phyloP scores from a whole-genome alignment of 1,139 yeast species.

The Nakaseomyces bracarensis region DNA sequence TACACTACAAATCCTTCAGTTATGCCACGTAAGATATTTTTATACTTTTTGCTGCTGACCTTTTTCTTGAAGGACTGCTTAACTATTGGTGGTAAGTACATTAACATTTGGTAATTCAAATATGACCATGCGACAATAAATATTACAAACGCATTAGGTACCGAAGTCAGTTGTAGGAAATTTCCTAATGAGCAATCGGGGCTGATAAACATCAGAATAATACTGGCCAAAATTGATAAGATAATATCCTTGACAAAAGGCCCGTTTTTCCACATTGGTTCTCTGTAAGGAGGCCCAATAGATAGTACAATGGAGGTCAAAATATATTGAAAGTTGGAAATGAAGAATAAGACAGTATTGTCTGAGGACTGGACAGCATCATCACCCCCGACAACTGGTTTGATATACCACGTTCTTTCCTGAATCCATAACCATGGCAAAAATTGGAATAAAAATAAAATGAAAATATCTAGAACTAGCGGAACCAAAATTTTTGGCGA shows the following conservation, averaged over 20 bases:
- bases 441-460: slow-evolving; percentile 59
- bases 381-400: slow-evolving; percentile 78
- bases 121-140: slow-evolving; percentile 41
- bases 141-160: slow-evolving; percentile 45
- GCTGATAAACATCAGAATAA: slow-evolving; percentile 42
- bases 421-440: slow-evolving; percentile 56
- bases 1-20: slow-evolving; percentile 12
- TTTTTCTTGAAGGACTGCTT: slow-evolving; percentile 32
- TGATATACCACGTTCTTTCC: slow-evolving; percentile 61
- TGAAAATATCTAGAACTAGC: slow-evolving; percentile 58
- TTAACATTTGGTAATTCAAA: slow-evolving; percentile 41
- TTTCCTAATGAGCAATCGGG: slow-evolving; percentile 49
- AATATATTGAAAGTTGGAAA: slow-evolving; percentile 83
- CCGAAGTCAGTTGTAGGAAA: slow-evolving; percentile 66
- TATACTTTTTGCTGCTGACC: slow-evolving; percentile 34
- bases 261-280: slow-evolving; percentile 55
- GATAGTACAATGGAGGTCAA: slow-evolving; percentile 73
- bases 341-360: slow-evolving; percentile 74
- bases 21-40: slow-evolving; percentile 26
- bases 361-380: slow-evolving; percentile 82
- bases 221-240: slow-evolving; percentile 42
- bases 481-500: slow-evolving; percentile 83
- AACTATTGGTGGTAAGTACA: slow-evolving; percentile 29
- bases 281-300: slow-evolving; percentile 92
- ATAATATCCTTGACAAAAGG: slow-evolving; percentile 64